Base-by-base conservation (phyloP, 1,284 basidiomycete species). In the Moniliophthora roreri region DNA sequence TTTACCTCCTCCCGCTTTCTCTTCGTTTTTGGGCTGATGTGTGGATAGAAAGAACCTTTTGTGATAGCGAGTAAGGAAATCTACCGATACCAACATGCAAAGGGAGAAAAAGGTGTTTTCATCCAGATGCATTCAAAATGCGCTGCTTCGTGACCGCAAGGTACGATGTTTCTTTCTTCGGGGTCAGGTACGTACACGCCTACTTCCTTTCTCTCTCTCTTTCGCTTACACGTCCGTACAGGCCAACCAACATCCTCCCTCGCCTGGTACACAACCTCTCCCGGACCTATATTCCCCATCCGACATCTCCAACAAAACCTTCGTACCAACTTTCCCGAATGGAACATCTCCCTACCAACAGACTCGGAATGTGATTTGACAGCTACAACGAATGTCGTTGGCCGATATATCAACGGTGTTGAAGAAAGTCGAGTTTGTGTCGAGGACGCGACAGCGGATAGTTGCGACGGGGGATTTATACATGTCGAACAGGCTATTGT, bases 41-140 rank as follows among this genome's bases (percentile, higher is more conserved):
- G 3, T 47, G 28, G 28, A 32, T 32, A 68, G 65, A 50, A 54
- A 21, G 63, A 68, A 42, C 64, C 60, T 3, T 76, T 77, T 48
- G 67, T 71, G 50, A 65, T 71, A 21, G 74, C 73, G 0, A 70
- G 61, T 42, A 58, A 62, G 7, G 61, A 62, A 3, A 73, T 77
- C 16, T 60, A 62, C 40, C 59, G 61, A 9, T 78, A 75, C 75
- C 74, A 78, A 53, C 53, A 55, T 2, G 52, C 60, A 20, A 60
- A 64, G 7, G 67, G 64, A 4, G 75, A 74, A n/a, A n/a, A n/a
- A 6, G 77, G 75, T 40, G 75, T 69, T 5, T 77, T 71, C 48
- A 65, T 78, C 18, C 76, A 79, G 48, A 57, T 78, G 39, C 76
- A 79, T 40, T 76, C 74, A 1, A 79, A 79, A 60, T 67, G 61